These are phyloP conservation scores for Septoria petroselini DNA, from an alignment of 2,329 filamentous ascomycete species.

Conservation along the genomic window DNA sequence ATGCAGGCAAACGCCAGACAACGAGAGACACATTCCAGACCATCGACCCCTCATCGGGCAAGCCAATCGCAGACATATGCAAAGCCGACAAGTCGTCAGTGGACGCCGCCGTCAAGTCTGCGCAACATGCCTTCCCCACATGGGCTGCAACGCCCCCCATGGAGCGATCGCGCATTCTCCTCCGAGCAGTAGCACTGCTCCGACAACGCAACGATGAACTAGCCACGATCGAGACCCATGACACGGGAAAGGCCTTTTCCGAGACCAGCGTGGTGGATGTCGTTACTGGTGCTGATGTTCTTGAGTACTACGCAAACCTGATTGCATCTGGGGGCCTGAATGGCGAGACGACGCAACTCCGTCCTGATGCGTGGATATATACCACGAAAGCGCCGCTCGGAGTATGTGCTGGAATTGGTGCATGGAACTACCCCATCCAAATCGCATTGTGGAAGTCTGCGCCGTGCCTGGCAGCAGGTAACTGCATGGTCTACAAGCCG, in stretches of 20 bases:
- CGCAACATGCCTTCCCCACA: conserved; percentile 65
- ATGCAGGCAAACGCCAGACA: conserved; percentile 66
- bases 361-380: conserved; percentile 76
- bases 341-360: conserved; percentile 71
- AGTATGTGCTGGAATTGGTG: conserved; percentile 81
- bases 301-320: conserved; percentile 82
- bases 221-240: conserved; percentile 73
- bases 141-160: conserved; percentile 77
- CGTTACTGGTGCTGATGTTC: conserved; percentile 75
- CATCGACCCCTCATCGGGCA: conserved; percentile 69
- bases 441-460: conserved; percentile 89
- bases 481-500: conserved; percentile 88
- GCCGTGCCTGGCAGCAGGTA: conserved; percentile 78
- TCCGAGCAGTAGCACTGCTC: conserved; percentile 70
- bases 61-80: conserved; percentile 64
- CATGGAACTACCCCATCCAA: conserved; percentile 90
- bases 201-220: conserved; percentile 75
- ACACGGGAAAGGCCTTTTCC: conserved; percentile 81
- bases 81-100: conserved; percentile 59
- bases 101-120: conserved; percentile 69
- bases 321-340: conserved; percentile 75
- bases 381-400: conserved; percentile 78
- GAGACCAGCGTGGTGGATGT: conserved; percentile 84
- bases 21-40: conserved; percentile 63
- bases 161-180: conserved; percentile 72